Percentiles rank a stretch among this genome's conserved stretches.
Conservation (phyloP, 441 rosid species). For the Sinapis alba region DNA sequence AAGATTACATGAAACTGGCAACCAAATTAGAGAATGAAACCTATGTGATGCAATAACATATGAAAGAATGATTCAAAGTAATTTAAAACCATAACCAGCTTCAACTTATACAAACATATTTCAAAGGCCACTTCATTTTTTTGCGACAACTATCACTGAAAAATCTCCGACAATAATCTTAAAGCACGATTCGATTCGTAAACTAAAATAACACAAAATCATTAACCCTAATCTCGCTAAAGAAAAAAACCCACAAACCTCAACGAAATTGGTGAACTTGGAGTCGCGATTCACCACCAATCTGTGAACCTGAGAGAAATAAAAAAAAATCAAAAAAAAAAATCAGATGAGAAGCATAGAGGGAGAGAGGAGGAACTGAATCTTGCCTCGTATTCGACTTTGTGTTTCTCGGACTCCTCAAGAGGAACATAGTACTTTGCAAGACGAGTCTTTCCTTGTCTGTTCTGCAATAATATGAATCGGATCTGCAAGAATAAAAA, state of each 20-base stretch:
- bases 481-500: constrained; percentile 84
- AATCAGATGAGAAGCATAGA: background rate
- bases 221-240: background rate
- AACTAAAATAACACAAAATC: background rate
- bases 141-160: background rate
- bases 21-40: too few relatives aligned
- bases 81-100: too few relatives aligned
- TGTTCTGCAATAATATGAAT: constrained; percentile 93
- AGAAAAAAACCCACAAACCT: constrained; percentile 58
- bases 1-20: too few relatives aligned
- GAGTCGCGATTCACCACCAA: constrained; percentile 96
- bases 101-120: too few relatives aligned
- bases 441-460: constrained; percentile 99
- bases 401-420: constrained; percentile 98
- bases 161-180: background rate
- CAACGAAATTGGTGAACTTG: constrained; percentile 94
- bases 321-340: too few relatives aligned
- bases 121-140: too few relatives aligned
- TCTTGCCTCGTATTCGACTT: constrained; percentile 92
- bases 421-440: constrained; percentile 99
- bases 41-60: too few relatives aligned
- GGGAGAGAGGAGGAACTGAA: background rate
- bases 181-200: too few relatives aligned
- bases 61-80: too few relatives aligned
- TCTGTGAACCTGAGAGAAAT: constrained; percentile 87